phyloP scores from a whole-genome alignment of 768 basidiomycete species.

The Kwoniella mangroviensis region DNA sequence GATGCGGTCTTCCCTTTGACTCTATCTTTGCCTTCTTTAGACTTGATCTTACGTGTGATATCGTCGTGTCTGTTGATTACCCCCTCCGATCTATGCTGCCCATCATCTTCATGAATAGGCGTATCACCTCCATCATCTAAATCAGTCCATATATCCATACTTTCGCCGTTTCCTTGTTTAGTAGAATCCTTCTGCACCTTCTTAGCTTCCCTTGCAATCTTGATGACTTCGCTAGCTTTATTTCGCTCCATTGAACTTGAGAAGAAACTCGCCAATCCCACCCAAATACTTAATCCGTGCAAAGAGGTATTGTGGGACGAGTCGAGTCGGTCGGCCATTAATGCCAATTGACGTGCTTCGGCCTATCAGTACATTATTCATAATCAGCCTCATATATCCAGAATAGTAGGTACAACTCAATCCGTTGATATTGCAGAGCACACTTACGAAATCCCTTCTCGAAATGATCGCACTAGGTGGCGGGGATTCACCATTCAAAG shows the following conservation, averaged over 20 bases:
- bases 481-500: constrained; percentile 77
- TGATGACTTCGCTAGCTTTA: constrained; percentile 30
- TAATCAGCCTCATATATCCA: not conserved
- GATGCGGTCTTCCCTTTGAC: not conserved
- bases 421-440: not conserved
- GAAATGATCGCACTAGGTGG: constrained; percentile 91
- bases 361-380: constrained; percentile 26
- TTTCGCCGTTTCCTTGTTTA: not conserved
- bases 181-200: constrained; percentile 3
- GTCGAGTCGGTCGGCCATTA: constrained; percentile 56
- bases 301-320: constrained; percentile 32
- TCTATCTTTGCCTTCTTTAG: not conserved
- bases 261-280: constrained; percentile 53
- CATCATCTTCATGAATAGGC: not conserved
- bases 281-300: constrained; percentile 55
- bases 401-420: too few relatives aligned
- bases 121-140: constrained; percentile 5
- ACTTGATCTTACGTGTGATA: not conserved
- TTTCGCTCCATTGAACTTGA: constrained; percentile 33
- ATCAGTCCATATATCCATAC: constrained; percentile 8
- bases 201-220: constrained; percentile 22
- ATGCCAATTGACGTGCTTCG: constrained; percentile 55
- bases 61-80: not conserved
- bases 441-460: constrained; percentile 73
- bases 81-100: not conserved